Percentiles rank a stretch among this genome's conserved stretches.
These are phyloP conservation scores for Fusarium beomiforme DNA, from an alignment of 2,329 filamentous ascomycete genomes.

Conservation along the genomic window DNA sequence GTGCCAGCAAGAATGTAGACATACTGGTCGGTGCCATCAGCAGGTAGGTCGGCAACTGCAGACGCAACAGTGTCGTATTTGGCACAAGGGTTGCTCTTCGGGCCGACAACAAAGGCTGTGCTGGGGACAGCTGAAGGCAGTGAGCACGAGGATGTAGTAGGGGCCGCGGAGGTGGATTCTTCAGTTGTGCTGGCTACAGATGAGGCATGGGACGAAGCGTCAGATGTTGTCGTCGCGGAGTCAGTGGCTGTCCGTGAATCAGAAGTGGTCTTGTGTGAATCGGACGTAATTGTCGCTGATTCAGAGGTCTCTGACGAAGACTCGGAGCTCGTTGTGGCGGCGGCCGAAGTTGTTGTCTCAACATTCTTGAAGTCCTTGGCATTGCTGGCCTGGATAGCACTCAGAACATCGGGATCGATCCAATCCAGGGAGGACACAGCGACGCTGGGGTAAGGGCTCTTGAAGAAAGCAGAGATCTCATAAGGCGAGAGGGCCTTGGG, in stretches of 20 bases:
- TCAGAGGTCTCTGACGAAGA: not conserved
- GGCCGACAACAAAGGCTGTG: slow-evolving; percentile 52
- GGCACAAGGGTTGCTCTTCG: slow-evolving; percentile 50
- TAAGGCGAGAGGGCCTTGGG: slow-evolving; percentile 44
- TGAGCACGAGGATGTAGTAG: not conserved
- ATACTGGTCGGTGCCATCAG: slow-evolving; percentile 49
- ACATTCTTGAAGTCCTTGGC: slow-evolving; percentile 12
- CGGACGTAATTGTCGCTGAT: not conserved
- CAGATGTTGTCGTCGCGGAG: not conserved
- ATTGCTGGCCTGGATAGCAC: slow-evolving; percentile 34
- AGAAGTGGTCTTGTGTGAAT: not conserved
- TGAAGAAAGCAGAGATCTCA: slow-evolving; percentile 32
- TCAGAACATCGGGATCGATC: slow-evolving; percentile 33
- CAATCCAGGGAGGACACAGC: slow-evolving; percentile 26
- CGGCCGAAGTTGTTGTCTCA: not conserved
- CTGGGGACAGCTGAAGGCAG: slow-evolving; percentile 35
- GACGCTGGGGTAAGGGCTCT: slow-evolving; percentile 12
- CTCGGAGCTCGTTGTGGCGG: not conserved
- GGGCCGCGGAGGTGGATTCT: not conserved
- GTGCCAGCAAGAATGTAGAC: slow-evolving; percentile 57
- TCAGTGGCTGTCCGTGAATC: not conserved
- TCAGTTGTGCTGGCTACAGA: not conserved
- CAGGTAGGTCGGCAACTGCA: slow-evolving; percentile 46
- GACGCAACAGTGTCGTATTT: slow-evolving; percentile 55
- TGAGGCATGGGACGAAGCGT: not conserved